Percentiles rank a stretch among this genome's conserved stretches.
phyloP scores from a whole-genome alignment of 176 grass and related monocot genomes.

The Avena atlantica region DNA sequence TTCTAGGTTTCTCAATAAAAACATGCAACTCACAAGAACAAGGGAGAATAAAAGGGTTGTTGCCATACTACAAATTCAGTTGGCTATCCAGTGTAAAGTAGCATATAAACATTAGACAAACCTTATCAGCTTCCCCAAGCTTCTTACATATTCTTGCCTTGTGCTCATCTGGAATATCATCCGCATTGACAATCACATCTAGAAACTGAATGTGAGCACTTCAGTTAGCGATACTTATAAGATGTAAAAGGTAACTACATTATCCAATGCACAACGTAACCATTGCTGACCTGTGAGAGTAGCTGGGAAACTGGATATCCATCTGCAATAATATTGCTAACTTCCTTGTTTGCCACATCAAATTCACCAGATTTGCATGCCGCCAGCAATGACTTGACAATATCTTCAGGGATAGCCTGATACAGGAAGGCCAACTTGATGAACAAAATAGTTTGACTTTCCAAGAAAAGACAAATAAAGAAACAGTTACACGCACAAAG shows the following conservation, averaged over 20 bases:
- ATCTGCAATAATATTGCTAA: slow-evolving; percentile 87
- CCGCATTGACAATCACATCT: slow-evolving; percentile 71
- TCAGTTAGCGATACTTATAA: slow-evolving; percentile 47
- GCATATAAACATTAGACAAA: slow-evolving; percentile 48
- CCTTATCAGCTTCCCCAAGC: slow-evolving; percentile 95
- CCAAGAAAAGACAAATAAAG: slow-evolving; percentile 3
- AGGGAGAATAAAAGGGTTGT: background rate
- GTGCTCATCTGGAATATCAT: slow-evolving; percentile 85
- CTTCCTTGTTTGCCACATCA: slow-evolving; percentile 89
- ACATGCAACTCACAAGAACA: background rate
- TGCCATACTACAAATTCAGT: slow-evolving; percentile 5
- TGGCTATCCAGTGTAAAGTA: slow-evolving; percentile 15
- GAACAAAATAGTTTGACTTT: slow-evolving; percentile 23
- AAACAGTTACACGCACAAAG: slow-evolving; percentile 27
- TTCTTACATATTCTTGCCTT: slow-evolving; percentile 98
- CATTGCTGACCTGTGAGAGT: slow-evolving; percentile 69
- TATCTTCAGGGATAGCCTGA: slow-evolving; percentile 87
- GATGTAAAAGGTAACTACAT: slow-evolving; percentile 19
- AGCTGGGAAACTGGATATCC: slow-evolving; percentile 96
- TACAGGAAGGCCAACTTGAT: slow-evolving; percentile 35
- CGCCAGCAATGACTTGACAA: slow-evolving; percentile 74
- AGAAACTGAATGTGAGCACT: slow-evolving; percentile 64
- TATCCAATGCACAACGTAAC: slow-evolving; percentile 15
- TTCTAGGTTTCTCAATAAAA: background rate
- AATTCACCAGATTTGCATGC: slow-evolving; percentile 95